Evolutionary conservation across 1,284 basidiomycete genomes (phyloP), one percentile per base, ranked within the genome.

Genomic region (Salmacisia buchloeana): DNA sequence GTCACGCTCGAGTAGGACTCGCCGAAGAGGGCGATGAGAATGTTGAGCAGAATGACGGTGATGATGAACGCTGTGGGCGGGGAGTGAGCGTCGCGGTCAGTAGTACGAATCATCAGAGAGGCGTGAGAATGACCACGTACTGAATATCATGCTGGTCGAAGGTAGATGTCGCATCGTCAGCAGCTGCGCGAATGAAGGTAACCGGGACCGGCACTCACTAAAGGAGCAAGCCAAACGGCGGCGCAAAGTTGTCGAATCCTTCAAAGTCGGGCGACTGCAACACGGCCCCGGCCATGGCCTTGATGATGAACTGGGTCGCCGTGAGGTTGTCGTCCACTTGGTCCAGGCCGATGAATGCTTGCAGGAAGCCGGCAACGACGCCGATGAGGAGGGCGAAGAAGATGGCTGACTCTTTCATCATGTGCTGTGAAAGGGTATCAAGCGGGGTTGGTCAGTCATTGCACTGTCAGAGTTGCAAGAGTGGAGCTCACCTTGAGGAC

Each of bases 331-430:
- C 46, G 46, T 49, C 46, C 13, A 49, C 46, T 49, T 49, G 46
- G 27, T 49, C 46, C 21, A 49, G 46, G 7, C 46, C 46, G 21
- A 49, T 49, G 46, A 49, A 49, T 6, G 46, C 46, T 49, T 49
- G 46, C 46, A 49, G 29, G 46, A 49, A 49, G 46, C 46, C 46
- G 27, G 27, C 23, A 3, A 49, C 46, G 27, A 49, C 46, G 13
- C 46, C 46, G 46, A 49, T 49, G 23, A 49, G 46, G 23, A 49
- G 46, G 18, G 46, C 46, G 46, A 49, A 49, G 46, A 49, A 49
- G 46, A 49, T 49, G 46, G 27, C 46, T 13, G 46, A 49, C 29
- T 49, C 46, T 31, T 49, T 49, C 46, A 49, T 49, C 46, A 49
- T 49, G 25, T 49, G 46, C 27, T 43, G 39, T n/a, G n/a, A n/a